Conservation (phyloP, 73 alveolate species). For the Paramecium biaurelia region DNA sequence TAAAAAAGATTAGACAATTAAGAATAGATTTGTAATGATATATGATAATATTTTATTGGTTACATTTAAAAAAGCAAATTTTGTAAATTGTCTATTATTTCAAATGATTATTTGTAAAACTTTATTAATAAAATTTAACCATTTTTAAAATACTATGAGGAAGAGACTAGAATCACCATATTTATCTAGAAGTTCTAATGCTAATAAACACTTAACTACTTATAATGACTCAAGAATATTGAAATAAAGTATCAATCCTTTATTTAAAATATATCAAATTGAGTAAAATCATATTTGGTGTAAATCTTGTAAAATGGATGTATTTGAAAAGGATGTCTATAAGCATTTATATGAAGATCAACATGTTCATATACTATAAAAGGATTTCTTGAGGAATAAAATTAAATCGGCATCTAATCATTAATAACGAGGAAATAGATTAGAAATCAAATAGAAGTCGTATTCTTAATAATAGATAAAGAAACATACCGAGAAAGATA, state of each 20-base stretch:
- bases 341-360: not conserved
- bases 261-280: not conserved
- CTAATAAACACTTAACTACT: not conserved
- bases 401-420: not conserved
- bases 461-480: not conserved
- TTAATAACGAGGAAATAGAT: not conserved
- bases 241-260: not conserved
- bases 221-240: not conserved
- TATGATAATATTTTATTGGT: not conserved
- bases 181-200: not conserved
- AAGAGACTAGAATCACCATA: not conserved
- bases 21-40: slow-evolving; percentile 11
- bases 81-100: not conserved
- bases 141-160: not conserved
- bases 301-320: not conserved
- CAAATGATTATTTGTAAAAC: not conserved
- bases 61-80: not conserved
- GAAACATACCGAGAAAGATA: not conserved
- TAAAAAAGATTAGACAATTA: not conserved
- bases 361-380: not conserved
- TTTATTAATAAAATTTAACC: not conserved
- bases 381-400: not conserved
- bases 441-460: not conserved
- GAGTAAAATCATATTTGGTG: not conserved
- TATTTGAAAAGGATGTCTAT: not conserved